Evolutionary conservation across 2,329 filamentous ascomycete genomes (phyloP), one percentile per base, ranked within the genome.

Genomic region (Aspergillus melleus): DNA sequence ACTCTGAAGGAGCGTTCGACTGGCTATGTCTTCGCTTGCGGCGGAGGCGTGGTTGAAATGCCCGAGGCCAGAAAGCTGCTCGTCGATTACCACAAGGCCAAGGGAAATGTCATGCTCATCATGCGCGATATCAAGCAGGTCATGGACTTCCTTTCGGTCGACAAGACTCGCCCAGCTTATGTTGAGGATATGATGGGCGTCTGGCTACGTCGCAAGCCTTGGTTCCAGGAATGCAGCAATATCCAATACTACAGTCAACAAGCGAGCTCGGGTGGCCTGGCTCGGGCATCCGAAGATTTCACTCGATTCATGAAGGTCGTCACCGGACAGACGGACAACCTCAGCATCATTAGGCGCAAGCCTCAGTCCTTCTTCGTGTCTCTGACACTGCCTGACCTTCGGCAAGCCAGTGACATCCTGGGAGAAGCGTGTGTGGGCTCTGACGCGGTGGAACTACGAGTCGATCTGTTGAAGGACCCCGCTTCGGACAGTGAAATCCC

Each of bases 201-300:
- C 2, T 99, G 96, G 83, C 80, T 91, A 59, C 89, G 94, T 55
- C 88, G 95, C 42, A 95, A 92, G 74, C 90, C 89, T 3, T 96
- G 91, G 88, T 98, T 92, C 76, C 84, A 91, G 59, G 87, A 94
- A 74, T 98, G 95, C 81, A 97, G 93, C 80, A 99, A 96, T 73
- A 89, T 92, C 68, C 88, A 96, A 68, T 98, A 96, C 79, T 90
- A 94, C 79, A 96, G 91, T 74, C 91, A 92, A 54, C 87, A 80
- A 50, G 80, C 84, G 2, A 81, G 81, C 44, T 75, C 81, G 22
- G 76, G 76, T 14, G 80, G 80, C 39, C 75, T 86, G 54, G 76
- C 80, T 12, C 78, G 81, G 59, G 81, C 85, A 29, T 81, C 88
- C 42, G 79, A 86, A 52, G 90, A 94, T 70, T 95, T 96, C 69